Conservation (phyloP, 2,329 filamentous ascomycete species). For the Beauveria bassiana region DNA sequence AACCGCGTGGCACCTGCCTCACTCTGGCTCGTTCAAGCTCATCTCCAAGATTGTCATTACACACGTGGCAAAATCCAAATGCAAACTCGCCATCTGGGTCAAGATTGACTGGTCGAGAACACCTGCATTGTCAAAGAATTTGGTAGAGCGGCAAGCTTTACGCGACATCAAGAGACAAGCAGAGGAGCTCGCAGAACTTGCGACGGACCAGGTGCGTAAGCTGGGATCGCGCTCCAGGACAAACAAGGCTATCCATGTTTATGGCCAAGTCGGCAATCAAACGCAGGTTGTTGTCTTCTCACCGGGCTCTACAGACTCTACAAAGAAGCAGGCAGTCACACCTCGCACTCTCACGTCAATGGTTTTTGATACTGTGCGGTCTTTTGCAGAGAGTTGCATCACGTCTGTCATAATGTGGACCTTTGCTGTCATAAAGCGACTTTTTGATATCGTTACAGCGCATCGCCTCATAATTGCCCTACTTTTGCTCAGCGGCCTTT, state of each 20-base stretch:
- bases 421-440: constrained; percentile 55
- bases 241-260: constrained; percentile 71
- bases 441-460: constrained; percentile 62
- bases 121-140: constrained; percentile 50
- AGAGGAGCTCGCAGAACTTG: constrained; percentile 65
- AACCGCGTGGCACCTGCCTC: constrained; percentile 77
- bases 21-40: constrained; percentile 69
- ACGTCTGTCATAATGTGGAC: constrained; percentile 72
- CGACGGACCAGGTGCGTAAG: constrained; percentile 69
- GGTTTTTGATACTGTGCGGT: constrained; percentile 64
- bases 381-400: constrained; percentile 65
- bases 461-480: constrained; percentile 67
- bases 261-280: constrained; percentile 65
- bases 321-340: constrained; percentile 52
- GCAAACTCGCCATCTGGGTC: constrained; percentile 81
- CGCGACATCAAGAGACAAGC: constrained; percentile 67
- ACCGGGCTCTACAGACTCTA: constrained; percentile 37
- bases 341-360: constrained; percentile 59
- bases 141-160: constrained; percentile 64
- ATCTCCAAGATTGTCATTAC: constrained; percentile 91
- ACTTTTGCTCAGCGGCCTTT: constrained; percentile 59
- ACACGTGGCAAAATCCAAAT: constrained; percentile 83
- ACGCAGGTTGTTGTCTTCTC: constrained; percentile 56
- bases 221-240: constrained; percentile 67
- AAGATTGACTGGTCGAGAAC: constrained; percentile 78